Base-by-base conservation (phyloP, 345 rosid species). In the Stellera chamaejasme region DNA sequence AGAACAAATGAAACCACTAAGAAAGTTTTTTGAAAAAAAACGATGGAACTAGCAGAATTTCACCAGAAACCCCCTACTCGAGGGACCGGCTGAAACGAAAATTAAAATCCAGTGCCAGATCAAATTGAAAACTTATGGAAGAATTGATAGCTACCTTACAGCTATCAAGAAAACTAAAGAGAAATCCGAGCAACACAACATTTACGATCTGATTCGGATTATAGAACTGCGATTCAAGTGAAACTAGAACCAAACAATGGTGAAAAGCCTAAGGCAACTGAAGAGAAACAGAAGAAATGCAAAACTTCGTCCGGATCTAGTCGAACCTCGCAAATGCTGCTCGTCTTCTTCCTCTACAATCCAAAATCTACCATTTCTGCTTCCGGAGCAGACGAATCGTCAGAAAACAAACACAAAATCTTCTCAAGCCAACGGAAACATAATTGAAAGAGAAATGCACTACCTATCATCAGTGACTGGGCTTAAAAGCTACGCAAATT, bases 281-380 rank as follows among this genome's bases (percentile, higher is more conserved):
- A 26, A 50, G 13, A 27, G 12, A 50, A 19, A 10, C 25, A 50
- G 56, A 6, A 12, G 44, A 61, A 56, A 27, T 26, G 12, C 25
- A 39, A 50, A 11, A 60, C 48, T 57, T 45, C 19, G 46, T 46
- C 66, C 73, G 84, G 96, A 87, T 87, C 92, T 87, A 16, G 61
- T 69, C 76, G 48, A 68, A 75, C 74, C 78, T 62, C 43, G 55
- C 26, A 57, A 77, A 65, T 45, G 82, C 42, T 70, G 50, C 48
- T 49, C 57, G 55, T 61, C 64, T 32, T 32, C 39, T 32, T 32
- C 39, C 39, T 32, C 39, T 32, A 45, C 58, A 45, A 62, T 57
- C 48, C 57, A 72, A 71, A 78, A 77, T 70, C 75, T 75, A 72
- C 69, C 69, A 76, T 61, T 75, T 76, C 78, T 67, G 73, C 27